Percentiles rank a stretch among this genome's conserved stretches.
Conservation (phyloP, 1,284 basidiomycete species). For the Sphaerobolus stellatus region DNA sequence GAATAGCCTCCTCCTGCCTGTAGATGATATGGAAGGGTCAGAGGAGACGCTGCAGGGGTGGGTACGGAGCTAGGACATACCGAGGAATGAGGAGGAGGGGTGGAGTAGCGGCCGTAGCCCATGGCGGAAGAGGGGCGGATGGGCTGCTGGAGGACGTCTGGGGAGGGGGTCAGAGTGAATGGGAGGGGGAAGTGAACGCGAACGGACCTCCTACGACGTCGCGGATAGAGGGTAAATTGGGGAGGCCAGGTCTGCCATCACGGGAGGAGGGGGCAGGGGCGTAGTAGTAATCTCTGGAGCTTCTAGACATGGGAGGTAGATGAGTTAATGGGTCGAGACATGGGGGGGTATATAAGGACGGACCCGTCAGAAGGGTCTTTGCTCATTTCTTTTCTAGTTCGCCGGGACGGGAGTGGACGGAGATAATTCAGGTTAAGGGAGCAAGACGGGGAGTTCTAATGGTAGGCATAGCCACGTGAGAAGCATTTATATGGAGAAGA, state of each 20-base stretch:
- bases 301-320: constrained; percentile 12
- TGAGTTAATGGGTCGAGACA: too few relatives aligned
- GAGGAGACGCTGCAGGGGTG: neutral
- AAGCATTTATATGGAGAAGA: neutral
- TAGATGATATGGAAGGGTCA: neutral
- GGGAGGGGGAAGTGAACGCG: neutral
- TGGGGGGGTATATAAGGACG: too few relatives aligned
- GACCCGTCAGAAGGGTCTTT: neutral
- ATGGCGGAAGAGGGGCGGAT: constrained; percentile 1
- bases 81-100: too few relatives aligned
- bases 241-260: neutral
- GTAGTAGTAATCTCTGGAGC: constrained; percentile 9
- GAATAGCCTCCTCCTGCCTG: neutral
- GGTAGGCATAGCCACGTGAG: constrained; percentile 13
- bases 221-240: constrained; percentile 11
- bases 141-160: constrained; percentile 11
- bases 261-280: neutral
- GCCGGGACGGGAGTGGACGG: too few relatives aligned
- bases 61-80: neutral
- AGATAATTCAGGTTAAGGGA: too few relatives aligned
- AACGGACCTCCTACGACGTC: constrained; percentile 11
- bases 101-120: neutral
- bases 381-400: neutral
- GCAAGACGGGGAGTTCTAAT: too few relatives aligned
- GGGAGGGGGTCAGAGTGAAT: neutral